phyloP scores from a whole-genome alignment of 441 rosid species.

The Gossypium schwendimanii region DNA sequence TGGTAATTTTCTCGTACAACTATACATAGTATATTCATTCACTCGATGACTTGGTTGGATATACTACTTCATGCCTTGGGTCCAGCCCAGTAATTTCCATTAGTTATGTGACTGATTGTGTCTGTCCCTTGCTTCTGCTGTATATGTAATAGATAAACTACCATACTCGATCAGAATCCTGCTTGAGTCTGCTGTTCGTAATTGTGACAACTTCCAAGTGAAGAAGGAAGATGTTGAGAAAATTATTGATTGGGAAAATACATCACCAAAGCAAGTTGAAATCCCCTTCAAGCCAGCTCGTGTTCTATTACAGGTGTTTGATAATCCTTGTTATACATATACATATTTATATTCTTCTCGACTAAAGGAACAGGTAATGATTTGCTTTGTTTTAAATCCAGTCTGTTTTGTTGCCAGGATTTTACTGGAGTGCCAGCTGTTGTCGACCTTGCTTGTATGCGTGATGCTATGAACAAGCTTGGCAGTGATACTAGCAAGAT shows the following conservation, averaged over 20 bases:
- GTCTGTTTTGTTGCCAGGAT: constrained; percentile 45
- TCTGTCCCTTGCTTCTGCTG: constrained; percentile 11
- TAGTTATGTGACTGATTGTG: constrained; percentile 1
- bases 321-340: not conserved
- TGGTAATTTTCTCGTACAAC: constrained; percentile 34
- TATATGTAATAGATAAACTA: constrained; percentile 52
- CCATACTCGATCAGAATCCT: constrained; percentile 94
- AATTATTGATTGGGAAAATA: constrained; percentile 89
- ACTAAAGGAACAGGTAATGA: not conserved
- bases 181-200: constrained; percentile 95
- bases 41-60: not conserved
- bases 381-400: constrained; percentile 1
- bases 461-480: constrained; percentile 92
- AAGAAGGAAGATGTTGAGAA: constrained; percentile 91
- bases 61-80: not conserved
- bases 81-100: not conserved
- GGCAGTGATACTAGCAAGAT: constrained; percentile 93
- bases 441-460: constrained; percentile 98
- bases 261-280: constrained; percentile 89
- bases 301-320: constrained; percentile 79
- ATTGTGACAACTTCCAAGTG: constrained; percentile 97
- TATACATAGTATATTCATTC: not conserved
- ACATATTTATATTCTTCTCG: not conserved
- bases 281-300: constrained; percentile 99
- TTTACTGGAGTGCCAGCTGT: constrained; percentile 99